These are phyloP conservation scores for Hericium coralloides DNA, from an alignment of 768 basidiomycete genomes.

Conservation along the genomic window DNA sequence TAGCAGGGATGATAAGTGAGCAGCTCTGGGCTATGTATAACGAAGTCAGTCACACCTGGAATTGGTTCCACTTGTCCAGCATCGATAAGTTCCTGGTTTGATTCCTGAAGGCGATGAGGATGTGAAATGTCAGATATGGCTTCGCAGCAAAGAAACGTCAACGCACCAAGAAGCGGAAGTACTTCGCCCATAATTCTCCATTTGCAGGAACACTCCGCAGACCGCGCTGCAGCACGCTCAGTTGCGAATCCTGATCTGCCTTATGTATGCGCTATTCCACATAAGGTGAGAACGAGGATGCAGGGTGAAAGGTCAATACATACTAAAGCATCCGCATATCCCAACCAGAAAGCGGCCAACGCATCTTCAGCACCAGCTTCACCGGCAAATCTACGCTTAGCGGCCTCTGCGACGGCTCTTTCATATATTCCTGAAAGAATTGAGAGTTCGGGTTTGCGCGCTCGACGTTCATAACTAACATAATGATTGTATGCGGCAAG, in stretches of 20 bases:
- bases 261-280: constrained; percentile 37
- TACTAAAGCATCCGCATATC: constrained; percentile 66
- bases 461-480: constrained; percentile 51
- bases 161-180: constrained; percentile 62
- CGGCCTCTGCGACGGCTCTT: constrained; percentile 67
- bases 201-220: constrained; percentile 65
- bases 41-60: not conserved
- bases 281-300: not conserved
- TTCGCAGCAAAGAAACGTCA: not conserved
- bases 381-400: constrained; percentile 43
- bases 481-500: constrained; percentile 57
- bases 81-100: constrained; percentile 4
- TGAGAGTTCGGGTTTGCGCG: constrained; percentile 49
- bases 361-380: constrained; percentile 49
- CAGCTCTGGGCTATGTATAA: not conserved
- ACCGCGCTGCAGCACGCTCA: constrained; percentile 43
- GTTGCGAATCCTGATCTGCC: constrained; percentile 32
- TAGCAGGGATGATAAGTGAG: not conserved
- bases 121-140: no score
- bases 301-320: constrained; percentile 14
- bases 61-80: constrained; percentile 7
- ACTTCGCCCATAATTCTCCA: constrained; percentile 73
- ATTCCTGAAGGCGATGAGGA: not conserved
- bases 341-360: constrained; percentile 61
- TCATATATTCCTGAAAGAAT: constrained; percentile 57